Base-by-base conservation (phyloP, 2,329 filamentous ascomycete genomes). In the Ascochyta koolunga region DNA sequence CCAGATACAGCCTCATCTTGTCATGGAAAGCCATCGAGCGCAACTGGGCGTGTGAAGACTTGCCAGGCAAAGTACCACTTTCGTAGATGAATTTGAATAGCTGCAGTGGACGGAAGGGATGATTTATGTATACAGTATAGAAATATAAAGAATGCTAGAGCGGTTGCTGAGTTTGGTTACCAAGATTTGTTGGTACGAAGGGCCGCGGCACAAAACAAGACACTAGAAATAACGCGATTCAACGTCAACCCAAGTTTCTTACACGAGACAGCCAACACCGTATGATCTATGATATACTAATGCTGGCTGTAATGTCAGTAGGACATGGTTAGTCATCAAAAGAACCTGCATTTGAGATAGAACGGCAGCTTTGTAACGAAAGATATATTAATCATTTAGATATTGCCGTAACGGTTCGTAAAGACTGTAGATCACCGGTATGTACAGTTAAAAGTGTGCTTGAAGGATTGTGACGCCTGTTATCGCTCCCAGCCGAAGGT, bases 361-460 rank as follows among this genome's bases (percentile, higher is more conserved):
- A 2, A 7, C 15, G 5, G 4, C 4, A 13, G 27, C 11, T 29
- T 13, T 29, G n/a, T n/a, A 33, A 16, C 3, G 31, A 16, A 16
- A 4, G 11, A 9, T 9, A 16, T 16, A 9, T 33, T 33, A 6
- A 16, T 16, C 1, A n/a, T 33, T 18, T 33, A 32, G 3, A 13
- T 13, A 37, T 22, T 21, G 19, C 4, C 35, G 16, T 19, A 13
- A 21, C 18, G 19, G 13, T 22, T 49, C 37, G 29, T 41, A 49
- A 49, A 33, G 46, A 49, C 46, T 29, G 46, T 42, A 29, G 22
- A 49, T 41, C n/a, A 8, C 29, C 37, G 29, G 38, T 42, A 49
- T 49, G 21, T 49, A 49, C 46, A 41, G 21, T 13, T 16, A 41
- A 13, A 47, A 18, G 38, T 27, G 13, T 10, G 29, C 37, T 35